Evolutionary conservation across 805 yeast species (phyloP).

Genomic region (Candida parachauliodes): DNA sequence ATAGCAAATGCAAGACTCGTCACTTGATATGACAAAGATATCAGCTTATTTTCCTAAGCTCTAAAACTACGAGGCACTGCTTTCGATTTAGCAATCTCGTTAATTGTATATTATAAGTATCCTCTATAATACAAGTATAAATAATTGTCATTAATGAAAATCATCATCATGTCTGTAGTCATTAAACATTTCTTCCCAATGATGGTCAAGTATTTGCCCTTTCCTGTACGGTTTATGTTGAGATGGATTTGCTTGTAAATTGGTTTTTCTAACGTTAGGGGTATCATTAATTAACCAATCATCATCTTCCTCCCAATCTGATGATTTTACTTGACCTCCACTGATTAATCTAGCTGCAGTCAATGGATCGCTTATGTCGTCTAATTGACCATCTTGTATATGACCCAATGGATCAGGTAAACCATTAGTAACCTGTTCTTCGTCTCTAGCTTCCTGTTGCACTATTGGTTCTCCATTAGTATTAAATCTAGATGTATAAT

Average conservation of each 20-base stretch:
- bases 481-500: background rate
- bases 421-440: slow-evolving; percentile 14
- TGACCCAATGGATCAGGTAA: slow-evolving; percentile 45
- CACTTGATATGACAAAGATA: too few relatives aligned
- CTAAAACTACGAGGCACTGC: too few relatives aligned
- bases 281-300: slow-evolving; percentile 10
- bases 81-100: too few relatives aligned
- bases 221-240: slow-evolving; percentile 2
- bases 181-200: slow-evolving; percentile 37
- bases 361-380: slow-evolving; percentile 27
- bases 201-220: slow-evolving; percentile 19
- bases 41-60: too few relatives aligned
- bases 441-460: slow-evolving; percentile 3
- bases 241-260: too few relatives aligned
- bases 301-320: slow-evolving; percentile 35
- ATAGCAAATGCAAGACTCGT: too few relatives aligned
- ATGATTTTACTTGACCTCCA: slow-evolving; percentile 35
- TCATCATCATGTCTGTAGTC: slow-evolving; percentile 43
- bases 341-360: slow-evolving; percentile 39
- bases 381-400: slow-evolving; percentile 36
- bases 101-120: slow-evolving; percentile 1
- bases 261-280: slow-evolving; percentile 7
- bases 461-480: background rate
- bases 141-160: slow-evolving; percentile 8
- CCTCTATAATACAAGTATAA: slow-evolving; percentile 7